Evolutionary conservation across 2,329 filamentous ascomycete genomes (phyloP).

Genomic region (Sporothrix schenckii): DNA sequence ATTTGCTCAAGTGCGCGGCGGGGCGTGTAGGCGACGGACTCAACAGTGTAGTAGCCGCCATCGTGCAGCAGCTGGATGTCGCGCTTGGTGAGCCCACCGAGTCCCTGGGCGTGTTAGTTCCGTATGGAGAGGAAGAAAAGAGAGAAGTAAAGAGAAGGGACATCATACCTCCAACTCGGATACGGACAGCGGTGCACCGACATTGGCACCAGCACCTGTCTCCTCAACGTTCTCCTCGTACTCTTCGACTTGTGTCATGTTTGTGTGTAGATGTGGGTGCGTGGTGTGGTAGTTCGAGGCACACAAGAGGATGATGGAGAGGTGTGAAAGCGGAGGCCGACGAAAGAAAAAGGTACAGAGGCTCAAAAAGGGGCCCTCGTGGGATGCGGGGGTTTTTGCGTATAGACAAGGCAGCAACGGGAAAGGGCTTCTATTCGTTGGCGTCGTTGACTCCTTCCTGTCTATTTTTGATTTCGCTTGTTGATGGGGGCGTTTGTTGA

Average conservation of each 20-base stretch:
- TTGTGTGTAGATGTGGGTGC: background rate
- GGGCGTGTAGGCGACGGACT: constrained; percentile 90
- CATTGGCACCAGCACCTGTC: constrained; percentile 73
- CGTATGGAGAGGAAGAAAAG: background rate
- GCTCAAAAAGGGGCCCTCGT: constrained; percentile 11
- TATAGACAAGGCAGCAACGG: constrained; percentile 24
- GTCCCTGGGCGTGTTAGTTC: constrained; percentile 60
- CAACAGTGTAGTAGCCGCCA: constrained; percentile 92
- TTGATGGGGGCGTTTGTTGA: constrained; percentile 34
- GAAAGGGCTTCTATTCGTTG: constrained; percentile 13
- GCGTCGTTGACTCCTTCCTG: background rate
- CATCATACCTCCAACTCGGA: constrained; percentile 75
- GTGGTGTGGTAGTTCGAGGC: background rate
- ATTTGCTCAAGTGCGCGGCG: constrained; percentile 85
- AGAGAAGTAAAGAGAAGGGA: background rate
- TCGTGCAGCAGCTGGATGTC: constrained; percentile 93
- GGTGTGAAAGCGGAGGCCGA: background rate
- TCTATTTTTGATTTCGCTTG: constrained; percentile 6
- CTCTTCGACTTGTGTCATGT: constrained; percentile 58
- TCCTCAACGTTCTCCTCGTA: constrained; percentile 70
- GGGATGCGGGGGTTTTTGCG: background rate
- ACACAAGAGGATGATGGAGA: background rate
- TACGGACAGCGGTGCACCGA: constrained; percentile 91
- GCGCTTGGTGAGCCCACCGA: constrained; percentile 86
- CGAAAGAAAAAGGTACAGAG: background rate